Base-by-base conservation (phyloP, 257 asterid genomes). In the Echites panduratus region DNA sequence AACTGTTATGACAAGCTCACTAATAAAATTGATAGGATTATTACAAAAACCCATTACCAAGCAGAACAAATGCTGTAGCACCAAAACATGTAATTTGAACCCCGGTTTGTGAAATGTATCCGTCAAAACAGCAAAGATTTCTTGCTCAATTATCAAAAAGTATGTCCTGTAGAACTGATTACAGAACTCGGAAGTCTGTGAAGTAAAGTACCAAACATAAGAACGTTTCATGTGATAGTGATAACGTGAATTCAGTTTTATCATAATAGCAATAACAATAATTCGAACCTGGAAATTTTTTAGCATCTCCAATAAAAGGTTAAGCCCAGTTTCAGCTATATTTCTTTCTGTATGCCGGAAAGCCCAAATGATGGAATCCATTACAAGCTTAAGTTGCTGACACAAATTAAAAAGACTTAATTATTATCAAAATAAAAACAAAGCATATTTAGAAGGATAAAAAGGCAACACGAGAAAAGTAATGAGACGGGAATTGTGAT, bases 361-460 rank as follows among this genome's bases (percentile, higher is more conserved):
- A 68, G 98, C 98, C 99, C 99, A 95, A 70, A 95, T 89, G 65
- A 95, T 95, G 68, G 99, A 95, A 84, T 95, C 99, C 96, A 90
- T 89, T 41, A 95, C 96, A 75, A 92, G 97, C 85, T 90, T 95
- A 73, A 95, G 85, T 90, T 95, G 98, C 98, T 95, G 96, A 32
- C 41, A 61, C 62, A 50, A 73, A 66, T 41, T 72, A 80, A 40
- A n/a, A 75, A 29, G 78, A 68, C 27, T 49, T 45, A 44, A 63
- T 66, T 63, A 63, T 66, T 63, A 76, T 73, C 29, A 41, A 76
- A n/a, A 66, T 58, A 58, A 27, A 58, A 13, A 12, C 11, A 58
- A 4, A 26, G 63, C 69, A 48, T 22, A n/a, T 58, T 57, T 29
- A 76, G 52, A 48, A 49, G 27, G 13, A 29, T 54, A 19, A 67